phyloP scores from a whole-genome alignment of 331 rosid species.

The Acacia pycnantha region DNA sequence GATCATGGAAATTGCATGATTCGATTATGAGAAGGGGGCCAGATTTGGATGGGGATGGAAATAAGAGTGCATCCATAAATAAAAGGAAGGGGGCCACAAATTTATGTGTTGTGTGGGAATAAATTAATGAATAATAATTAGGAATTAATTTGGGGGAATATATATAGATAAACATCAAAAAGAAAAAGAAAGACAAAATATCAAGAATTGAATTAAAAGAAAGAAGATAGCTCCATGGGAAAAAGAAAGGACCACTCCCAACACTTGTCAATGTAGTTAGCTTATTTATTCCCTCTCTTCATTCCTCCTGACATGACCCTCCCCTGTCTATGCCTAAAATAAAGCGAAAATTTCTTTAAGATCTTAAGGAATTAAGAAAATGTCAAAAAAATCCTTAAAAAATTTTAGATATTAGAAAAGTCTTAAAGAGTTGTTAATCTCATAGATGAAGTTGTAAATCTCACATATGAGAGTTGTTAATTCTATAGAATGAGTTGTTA shows the following conservation, averaged over 20 bases:
- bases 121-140: neutral
- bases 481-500: too few relatives aligned
- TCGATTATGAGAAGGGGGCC: neutral
- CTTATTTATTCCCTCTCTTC: neutral
- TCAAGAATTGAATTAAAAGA: neutral
- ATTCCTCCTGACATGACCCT: neutral
- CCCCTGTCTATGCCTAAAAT: neutral
- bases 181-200: slow-evolving; percentile 32
- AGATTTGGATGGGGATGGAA: neutral
- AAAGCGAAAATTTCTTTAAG: too few relatives aligned
- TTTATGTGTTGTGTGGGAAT: neutral
- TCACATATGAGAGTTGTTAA: too few relatives aligned
- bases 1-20: neutral
- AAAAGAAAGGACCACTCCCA: slow-evolving; percentile 30
- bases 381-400: too few relatives aligned
- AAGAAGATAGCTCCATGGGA: slow-evolving; percentile 27
- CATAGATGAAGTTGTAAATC: too few relatives aligned
- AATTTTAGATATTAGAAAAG: too few relatives aligned
- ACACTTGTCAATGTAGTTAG: slow-evolving; percentile 9
- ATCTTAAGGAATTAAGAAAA: too few relatives aligned
- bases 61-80: neutral
- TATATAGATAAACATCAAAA: too few relatives aligned
- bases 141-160: neutral
- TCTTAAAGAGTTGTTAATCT: too few relatives aligned
- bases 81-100: neutral